Percentiles rank a stretch among this genome's conserved stretches.
phyloP scores from a whole-genome alignment of 2,329 filamentous ascomycete genomes.

The Pseudopyricularia javanii region DNA sequence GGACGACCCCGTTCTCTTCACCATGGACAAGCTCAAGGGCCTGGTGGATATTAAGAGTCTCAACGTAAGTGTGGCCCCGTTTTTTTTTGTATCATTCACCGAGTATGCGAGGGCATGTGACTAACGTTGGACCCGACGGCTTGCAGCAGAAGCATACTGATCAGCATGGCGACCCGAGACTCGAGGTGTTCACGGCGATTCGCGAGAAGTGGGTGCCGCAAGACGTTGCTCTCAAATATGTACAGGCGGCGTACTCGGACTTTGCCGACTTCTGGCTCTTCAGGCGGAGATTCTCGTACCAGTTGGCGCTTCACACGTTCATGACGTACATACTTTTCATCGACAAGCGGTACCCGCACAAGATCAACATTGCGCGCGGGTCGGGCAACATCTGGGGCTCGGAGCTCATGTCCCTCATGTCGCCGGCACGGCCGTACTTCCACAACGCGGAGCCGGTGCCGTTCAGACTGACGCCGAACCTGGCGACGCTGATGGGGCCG shows the following conservation, averaged over 20 bases:
- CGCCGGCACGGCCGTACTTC: constrained; percentile 73
- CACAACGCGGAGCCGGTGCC: constrained; percentile 92
- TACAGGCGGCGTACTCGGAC: constrained; percentile 75
- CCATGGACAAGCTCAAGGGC: constrained; percentile 82
- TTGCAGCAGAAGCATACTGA: constrained; percentile 53
- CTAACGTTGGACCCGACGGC: constrained; percentile 7
- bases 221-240: constrained; percentile 75
- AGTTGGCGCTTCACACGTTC: constrained; percentile 88
- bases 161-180: constrained; percentile 57
- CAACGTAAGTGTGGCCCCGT: constrained; percentile 25
- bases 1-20: constrained; percentile 90
- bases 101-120: background rate
- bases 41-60: constrained; percentile 56
- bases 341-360: constrained; percentile 89
- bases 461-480: constrained; percentile 91
- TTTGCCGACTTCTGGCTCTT: constrained; percentile 98
- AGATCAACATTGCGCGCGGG: constrained; percentile 78
- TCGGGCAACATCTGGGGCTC: constrained; percentile 94
- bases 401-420: constrained; percentile 86
- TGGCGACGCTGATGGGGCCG: constrained; percentile 93
- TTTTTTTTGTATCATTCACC: background rate
- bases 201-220: constrained; percentile 87
- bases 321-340: constrained; percentile 99
- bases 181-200: constrained; percentile 91
- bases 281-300: constrained; percentile 92